A percentile compares a stretch with the other conserved stretches of the same genome.
These are phyloP conservation scores for Udeniomyces megalosporus DNA, from an alignment of 768 basidiomycete species.

Conservation along the genomic window DNA sequence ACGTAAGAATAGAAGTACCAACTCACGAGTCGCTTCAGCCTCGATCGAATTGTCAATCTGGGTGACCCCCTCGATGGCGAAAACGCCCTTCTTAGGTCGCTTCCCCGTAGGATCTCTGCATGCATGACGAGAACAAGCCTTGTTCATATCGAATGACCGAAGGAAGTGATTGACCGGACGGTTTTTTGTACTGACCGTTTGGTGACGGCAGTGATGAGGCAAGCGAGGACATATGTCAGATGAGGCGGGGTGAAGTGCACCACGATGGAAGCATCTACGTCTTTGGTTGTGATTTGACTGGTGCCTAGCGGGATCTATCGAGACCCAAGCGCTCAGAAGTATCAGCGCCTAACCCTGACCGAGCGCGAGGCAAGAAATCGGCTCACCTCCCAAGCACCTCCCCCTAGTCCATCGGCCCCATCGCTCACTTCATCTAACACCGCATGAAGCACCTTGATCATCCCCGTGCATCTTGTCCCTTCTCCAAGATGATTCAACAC, in stretches of 20 bases:
- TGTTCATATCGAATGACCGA: not conserved
- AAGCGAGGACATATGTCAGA: slow-evolving; percentile 11
- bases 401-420: slow-evolving; percentile 1
- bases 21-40: not conserved
- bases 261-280: not conserved
- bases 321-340: not conserved
- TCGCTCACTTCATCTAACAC: not conserved
- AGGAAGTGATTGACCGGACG: too few species aligned
- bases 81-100: slow-evolving; percentile 12
- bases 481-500: slow-evolving; percentile 5
- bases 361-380: not conserved
- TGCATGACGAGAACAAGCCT: not conserved
- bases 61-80: slow-evolving; percentile 7
- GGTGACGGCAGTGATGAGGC: slow-evolving; percentile 8
- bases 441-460: slow-evolving; percentile 6
- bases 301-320: slow-evolving; percentile 1
- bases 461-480: not conserved
- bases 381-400: slow-evolving; percentile 11
- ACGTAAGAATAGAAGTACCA: not conserved
- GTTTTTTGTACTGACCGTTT: too few species aligned
- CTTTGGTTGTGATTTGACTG: not conserved
- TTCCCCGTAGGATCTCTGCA: slow-evolving; percentile 13
- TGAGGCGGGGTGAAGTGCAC: slow-evolving; percentile 8
- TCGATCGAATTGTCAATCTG: not conserved
- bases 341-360: not conserved